Conservation (phyloP, 2,329 filamentous ascomycete species). For the Blastomyces emzantsi region DNA sequence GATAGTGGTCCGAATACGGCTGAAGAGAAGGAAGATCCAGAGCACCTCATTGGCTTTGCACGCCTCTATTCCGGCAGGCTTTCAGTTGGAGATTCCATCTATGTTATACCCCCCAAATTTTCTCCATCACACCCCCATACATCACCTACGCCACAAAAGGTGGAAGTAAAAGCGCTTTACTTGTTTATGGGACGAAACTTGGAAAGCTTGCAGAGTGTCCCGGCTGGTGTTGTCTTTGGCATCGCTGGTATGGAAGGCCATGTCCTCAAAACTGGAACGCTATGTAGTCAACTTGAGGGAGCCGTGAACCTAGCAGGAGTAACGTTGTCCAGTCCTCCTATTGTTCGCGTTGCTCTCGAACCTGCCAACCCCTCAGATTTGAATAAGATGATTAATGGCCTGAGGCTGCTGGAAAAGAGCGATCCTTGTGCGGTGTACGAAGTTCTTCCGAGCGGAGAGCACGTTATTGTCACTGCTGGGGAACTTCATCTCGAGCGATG, state of each 20-base stretch:
- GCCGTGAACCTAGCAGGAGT: constrained; percentile 87
- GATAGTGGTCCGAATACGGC: constrained; percentile 37
- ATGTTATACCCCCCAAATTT: constrained; percentile 89
- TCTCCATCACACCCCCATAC: constrained; percentile 67
- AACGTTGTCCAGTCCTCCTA: constrained; percentile 70
- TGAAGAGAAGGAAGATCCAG: constrained; percentile 59
- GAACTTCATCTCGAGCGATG: constrained; percentile 92
- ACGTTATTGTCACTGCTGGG: constrained; percentile 87
- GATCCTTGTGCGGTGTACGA: constrained; percentile 96
- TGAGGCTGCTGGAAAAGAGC: constrained; percentile 81
- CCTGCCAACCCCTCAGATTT: constrained; percentile 82
- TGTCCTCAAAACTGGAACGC: constrained; percentile 89
- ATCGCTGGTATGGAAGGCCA: constrained; percentile 87
- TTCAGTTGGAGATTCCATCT: constrained; percentile 80
- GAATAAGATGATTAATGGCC: constrained; percentile 85
- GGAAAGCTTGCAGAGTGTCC: constrained; percentile 72
- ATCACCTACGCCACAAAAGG: constrained; percentile 65
- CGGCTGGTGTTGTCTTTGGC: constrained; percentile 90
- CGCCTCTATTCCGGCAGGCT: constrained; percentile 86
- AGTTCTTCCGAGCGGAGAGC: constrained; percentile 83
- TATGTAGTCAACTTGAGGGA: constrained; percentile 80
- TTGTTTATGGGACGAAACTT: constrained; percentile 90
- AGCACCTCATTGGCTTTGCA: constrained; percentile 91
- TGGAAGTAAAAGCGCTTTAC: constrained; percentile 80
- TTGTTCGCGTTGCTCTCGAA: constrained; percentile 92